Evolutionary conservation across 2,329 filamentous ascomycete genomes (phyloP), one percentile per base, ranked within the genome.

Genomic region (Lasiodiplodia hormozganensis): DNA sequence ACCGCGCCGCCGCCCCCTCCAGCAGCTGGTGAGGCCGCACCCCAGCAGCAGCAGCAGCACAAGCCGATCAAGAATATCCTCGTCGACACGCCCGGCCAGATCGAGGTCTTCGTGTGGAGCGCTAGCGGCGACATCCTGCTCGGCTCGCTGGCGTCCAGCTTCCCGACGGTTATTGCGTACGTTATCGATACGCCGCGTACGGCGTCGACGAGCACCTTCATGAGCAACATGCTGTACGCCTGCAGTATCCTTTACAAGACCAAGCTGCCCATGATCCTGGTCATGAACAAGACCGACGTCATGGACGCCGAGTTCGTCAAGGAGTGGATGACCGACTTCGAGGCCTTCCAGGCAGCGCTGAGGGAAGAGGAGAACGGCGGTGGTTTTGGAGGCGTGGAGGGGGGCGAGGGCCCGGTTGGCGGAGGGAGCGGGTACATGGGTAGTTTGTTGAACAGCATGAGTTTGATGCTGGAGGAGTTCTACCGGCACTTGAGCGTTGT

Each of bases 261-360:
- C 47, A 68, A 68, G 66, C 66, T 68, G 3, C 67, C 58, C 28
- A 99, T 99, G 96, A 96, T 99, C 66, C 84, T 99, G 8, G 96
- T 99, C 12, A 98, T 99, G 86, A 99, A 99, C 85, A 99, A 99
- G 84, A 97, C 94, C 0, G 96, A 99, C 76, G 93, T 97, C 52
- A 93, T 97, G 79, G 92, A 96, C 75, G 93, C 94, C 0, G 87
- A 88, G 31, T 97, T 97, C 76, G 96, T 94, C 1, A 96, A 95
- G 82, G 94, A 98, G 77, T 99, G 96, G 96, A 99, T 99, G 96
- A 97, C 94, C 6, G 95, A 99, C 80, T 99, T 97, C 76, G 96
- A 99, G 72, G 89, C 92, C 0, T 99, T 99, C 82, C 96, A 98
- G 78, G 88, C 88, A 18, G 95, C 96, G 0, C 84, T 99, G 56